Evolutionary conservation across 306 rosid species (phyloP), one percentile per base, ranked within the genome.

Genomic region (Betula pendula): DNA sequence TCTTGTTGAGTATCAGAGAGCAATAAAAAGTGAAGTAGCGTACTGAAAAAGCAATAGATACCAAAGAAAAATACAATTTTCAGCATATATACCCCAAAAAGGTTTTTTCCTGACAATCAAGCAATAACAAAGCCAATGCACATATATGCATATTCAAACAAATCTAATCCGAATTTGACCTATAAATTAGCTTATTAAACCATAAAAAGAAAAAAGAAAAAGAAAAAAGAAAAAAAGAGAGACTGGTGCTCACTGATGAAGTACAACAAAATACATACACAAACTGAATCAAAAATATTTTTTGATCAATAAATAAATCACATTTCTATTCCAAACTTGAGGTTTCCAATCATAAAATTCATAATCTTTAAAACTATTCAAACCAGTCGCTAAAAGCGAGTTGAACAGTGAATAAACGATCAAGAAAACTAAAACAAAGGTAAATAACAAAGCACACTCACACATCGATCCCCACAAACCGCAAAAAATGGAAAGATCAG

Each of bases 381-480:
- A 73, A 79, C 58, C 77, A 25, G 76, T 70, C 66, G 70, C 52
- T 78, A 53, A 7, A 25, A 68, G 42, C 56, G 29, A 45, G 55
- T 80, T 76, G 56, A 49, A 65, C 67, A 77, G 49, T 33, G 31
- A 29, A 63, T 25, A 0, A 51, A 9, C 51, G 40, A 25, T 44
- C 20, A 11, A 68, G 5, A 15, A 70, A 25, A 24, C 22, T 12
- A 38, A 47, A 29, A 12, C 19, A 72, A 69, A 81, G n/a, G n/a
- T n/a, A 0, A 75, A 81, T 50, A 63, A 35, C 33, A 40, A 70
- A 53, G 63, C n/a, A n/a, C 59, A 74, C 89, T 81, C 84, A 86
- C 90, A 78, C 90, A 88, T 88, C 92, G 88, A 78, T 66, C 40
- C 33, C 40, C 52, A 12, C 47, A 31, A 75, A 75, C 73, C 44